phyloP scores from a whole-genome alignment of 2,329 filamentous ascomycete species.

The Drechslera avenae region DNA sequence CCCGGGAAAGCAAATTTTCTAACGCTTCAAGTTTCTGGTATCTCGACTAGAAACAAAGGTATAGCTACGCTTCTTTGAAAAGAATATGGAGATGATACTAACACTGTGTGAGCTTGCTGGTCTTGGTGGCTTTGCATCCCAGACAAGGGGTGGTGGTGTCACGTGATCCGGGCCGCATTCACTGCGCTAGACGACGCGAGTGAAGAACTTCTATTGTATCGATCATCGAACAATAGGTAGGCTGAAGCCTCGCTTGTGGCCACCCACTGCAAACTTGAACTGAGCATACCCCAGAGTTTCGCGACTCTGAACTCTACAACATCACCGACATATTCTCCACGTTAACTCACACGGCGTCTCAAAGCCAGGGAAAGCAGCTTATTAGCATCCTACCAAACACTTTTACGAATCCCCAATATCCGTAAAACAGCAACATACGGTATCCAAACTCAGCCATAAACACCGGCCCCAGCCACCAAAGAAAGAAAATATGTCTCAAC shows the following conservation, averaged over 20 bases:
- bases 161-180: constrained; percentile 17
- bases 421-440: no score
- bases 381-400: no score
- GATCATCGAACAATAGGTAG: not conserved
- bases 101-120: constrained; percentile 11
- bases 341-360: no score
- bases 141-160: constrained; percentile 2
- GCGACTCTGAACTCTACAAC: no score
- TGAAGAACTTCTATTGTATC: not conserved
- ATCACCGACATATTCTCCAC: no score
- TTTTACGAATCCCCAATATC: no score
- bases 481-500: constrained; percentile 12
- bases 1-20: constrained; percentile 8
- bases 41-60: constrained; percentile 4
- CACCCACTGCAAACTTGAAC: constrained; percentile 6
- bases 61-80: not conserved
- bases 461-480: not conserved
- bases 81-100: constrained; percentile 13
- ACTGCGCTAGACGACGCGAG: not conserved
- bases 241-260: constrained; percentile 14
- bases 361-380: no score
- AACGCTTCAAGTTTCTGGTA: not conserved
- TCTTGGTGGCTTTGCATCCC: constrained; percentile 8
- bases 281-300: no score
- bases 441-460: not conserved